Evolutionary conservation across 1,139 yeast species (phyloP).

Genomic region (Nadsonia commutata): DNA sequence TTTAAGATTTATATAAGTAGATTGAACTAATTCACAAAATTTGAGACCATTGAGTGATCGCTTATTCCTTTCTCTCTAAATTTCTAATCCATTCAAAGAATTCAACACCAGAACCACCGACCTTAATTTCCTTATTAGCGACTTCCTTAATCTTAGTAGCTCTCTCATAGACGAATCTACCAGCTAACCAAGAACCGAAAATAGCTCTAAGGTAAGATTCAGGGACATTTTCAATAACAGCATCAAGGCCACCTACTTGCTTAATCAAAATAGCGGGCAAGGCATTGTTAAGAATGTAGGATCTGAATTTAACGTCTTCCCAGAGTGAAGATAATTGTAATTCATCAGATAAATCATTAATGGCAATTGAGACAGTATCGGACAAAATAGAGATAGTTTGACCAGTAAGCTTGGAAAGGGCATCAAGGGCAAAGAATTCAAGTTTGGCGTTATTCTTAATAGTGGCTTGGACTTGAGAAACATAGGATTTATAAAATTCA

Average conservation of each 20-base stretch:
- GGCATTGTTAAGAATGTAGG: slow-evolving; percentile 58
- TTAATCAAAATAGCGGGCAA: slow-evolving; percentile 62
- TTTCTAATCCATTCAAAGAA: background rate
- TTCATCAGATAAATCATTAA: slow-evolving; percentile 82
- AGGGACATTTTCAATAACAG: slow-evolving; percentile 66
- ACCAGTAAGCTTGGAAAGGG: slow-evolving; percentile 52
- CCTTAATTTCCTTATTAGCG: background rate
- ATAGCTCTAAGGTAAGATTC: slow-evolving; percentile 76
- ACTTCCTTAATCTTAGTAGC: slow-evolving; percentile 36
- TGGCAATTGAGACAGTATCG: slow-evolving; percentile 72
- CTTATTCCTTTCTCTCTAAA: background rate
- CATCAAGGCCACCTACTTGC: slow-evolving; percentile 54
- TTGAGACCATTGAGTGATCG: no score
- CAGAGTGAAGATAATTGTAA: slow-evolving; percentile 71
- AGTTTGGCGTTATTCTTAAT: slow-evolving; percentile 64
- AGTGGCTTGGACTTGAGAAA: slow-evolving; percentile 63
- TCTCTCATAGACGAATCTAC: slow-evolving; percentile 73
- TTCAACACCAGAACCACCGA: background rate
- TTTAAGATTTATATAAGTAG: no score
- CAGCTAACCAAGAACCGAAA: slow-evolving; percentile 81
- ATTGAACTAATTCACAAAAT: no score
- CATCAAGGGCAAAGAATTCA: slow-evolving; percentile 84
- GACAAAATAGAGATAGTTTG: slow-evolving; percentile 65
- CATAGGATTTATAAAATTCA: slow-evolving; percentile 66
- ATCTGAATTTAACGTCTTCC: slow-evolving; percentile 70